Conservation (phyloP, 2,329 filamentous ascomycete genomes). For the Calonectria pauciramosa region DNA sequence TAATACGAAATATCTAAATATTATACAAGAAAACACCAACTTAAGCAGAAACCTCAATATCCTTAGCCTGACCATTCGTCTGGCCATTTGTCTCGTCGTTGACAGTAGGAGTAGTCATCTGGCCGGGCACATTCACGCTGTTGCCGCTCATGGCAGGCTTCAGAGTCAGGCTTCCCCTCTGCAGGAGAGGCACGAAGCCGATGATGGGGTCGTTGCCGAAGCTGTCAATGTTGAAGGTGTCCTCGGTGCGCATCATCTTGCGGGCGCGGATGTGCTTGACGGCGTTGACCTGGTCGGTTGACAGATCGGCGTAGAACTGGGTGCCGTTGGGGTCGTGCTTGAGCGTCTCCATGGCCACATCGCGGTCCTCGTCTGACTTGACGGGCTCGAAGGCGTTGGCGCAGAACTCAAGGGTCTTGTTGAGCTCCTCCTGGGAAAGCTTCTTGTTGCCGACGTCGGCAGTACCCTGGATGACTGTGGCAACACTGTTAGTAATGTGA, state of each 20-base stretch:
- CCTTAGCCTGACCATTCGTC: neutral
- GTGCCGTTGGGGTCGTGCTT: slow-evolving; percentile 28
- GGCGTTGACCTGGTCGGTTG: slow-evolving; percentile 41
- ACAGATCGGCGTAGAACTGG: slow-evolving; percentile 36
- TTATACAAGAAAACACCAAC: neutral
- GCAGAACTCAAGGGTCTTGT: slow-evolving; percentile 51
- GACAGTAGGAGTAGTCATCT: slow-evolving; percentile 15
- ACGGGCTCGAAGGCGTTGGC: slow-evolving; percentile 46
- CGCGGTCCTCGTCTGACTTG: slow-evolving; percentile 22
- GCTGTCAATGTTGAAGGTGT: slow-evolving; percentile 50
- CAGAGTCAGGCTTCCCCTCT: slow-evolving; percentile 38
- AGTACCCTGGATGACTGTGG: slow-evolving; percentile 54
- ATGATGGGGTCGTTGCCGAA: slow-evolving; percentile 47
- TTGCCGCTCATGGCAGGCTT: neutral
- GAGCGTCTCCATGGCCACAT: slow-evolving; percentile 21
- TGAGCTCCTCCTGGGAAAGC: slow-evolving; percentile 48
- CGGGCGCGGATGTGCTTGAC: slow-evolving; percentile 47
- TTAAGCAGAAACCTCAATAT: slow-evolving; percentile 5
- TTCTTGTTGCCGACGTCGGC: slow-evolving; percentile 46
- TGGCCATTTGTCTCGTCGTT: neutral
- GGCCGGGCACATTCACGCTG: slow-evolving; percentile 13
- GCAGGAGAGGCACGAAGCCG: slow-evolving; percentile 39
- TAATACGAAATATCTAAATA: neutral
- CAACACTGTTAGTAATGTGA: neutral
- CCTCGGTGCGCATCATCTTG: slow-evolving; percentile 48